These are phyloP conservation scores for Xylaria castorea DNA, from an alignment of 495 filamentous ascomycete species.

Conservation along the genomic window DNA sequence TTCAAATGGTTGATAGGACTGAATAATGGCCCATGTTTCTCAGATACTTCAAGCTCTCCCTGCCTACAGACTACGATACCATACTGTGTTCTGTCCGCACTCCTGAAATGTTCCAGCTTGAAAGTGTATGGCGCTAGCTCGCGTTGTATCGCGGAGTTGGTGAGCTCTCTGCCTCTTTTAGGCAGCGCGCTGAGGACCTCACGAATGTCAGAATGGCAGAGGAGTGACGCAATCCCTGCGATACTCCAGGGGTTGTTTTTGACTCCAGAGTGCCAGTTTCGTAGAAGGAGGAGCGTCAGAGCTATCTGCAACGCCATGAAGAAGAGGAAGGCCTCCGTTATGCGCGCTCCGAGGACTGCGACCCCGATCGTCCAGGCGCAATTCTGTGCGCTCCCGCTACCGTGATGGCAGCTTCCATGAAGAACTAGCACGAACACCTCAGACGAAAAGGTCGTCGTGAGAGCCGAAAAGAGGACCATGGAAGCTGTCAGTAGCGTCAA, in stretches of 20 bases:
- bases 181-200: slow-evolving; percentile 11
- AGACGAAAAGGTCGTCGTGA: slow-evolving; percentile 44
- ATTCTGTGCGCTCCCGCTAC: no score
- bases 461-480: slow-evolving; percentile 38
- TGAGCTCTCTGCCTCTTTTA: slow-evolving; percentile 14
- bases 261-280: slow-evolving; percentile 46
- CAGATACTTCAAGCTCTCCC: not conserved
- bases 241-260: slow-evolving; percentile 51
- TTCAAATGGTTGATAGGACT: not conserved
- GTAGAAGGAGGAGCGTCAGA: slow-evolving; percentile 32
- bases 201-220: slow-evolving; percentile 39
- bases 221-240: slow-evolving; percentile 43
- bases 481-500: slow-evolving; percentile 41
- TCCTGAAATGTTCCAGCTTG: slow-evolving; percentile 43
- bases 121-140: slow-evolving; percentile 41
- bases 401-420: slow-evolving; percentile 42
- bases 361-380: slow-evolving; percentile 40
- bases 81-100: slow-evolving; percentile 42
- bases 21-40: slow-evolving; percentile 15
- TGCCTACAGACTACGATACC: slow-evolving; percentile 39
- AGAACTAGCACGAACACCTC: slow-evolving; percentile 46
- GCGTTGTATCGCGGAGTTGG: slow-evolving; percentile 30
- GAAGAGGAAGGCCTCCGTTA: slow-evolving; percentile 17
- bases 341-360: slow-evolving; percentile 7
- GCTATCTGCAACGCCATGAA: slow-evolving; percentile 34